phyloP scores from a whole-genome alignment of 148 eudicot species.

The Rhododendron vialii region DNA sequence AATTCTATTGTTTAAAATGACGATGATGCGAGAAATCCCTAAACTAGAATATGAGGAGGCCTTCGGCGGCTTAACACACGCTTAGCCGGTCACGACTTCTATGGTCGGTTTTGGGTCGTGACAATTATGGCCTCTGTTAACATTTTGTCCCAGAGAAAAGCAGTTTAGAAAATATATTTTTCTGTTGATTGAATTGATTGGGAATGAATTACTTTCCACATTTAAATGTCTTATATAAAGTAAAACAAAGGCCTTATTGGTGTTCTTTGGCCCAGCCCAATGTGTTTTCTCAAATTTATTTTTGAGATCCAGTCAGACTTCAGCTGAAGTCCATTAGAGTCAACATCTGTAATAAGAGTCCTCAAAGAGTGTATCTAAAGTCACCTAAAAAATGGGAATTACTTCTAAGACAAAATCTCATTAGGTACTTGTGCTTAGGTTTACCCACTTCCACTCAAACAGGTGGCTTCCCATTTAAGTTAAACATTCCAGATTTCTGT shows the following conservation, averaged over 20 bases:
- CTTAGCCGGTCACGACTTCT: too few species aligned
- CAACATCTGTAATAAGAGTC: background rate
- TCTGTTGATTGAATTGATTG: background rate
- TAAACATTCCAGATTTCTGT: too few species aligned
- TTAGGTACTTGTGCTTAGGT: too few species aligned
- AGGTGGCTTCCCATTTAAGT: too few species aligned
- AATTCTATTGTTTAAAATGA: too few species aligned
- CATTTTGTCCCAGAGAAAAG: background rate
- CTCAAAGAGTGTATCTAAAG: slow-evolving; percentile 12
- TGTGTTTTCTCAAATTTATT: background rate
- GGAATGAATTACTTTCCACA: background rate
- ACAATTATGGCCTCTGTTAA: too few species aligned
- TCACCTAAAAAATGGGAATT: background rate
- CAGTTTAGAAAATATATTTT: background rate
- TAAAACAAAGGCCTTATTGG: background rate
- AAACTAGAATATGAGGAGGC: too few species aligned
- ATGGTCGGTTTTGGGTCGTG: too few species aligned
- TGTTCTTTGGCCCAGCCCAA: background rate
- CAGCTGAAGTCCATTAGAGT: background rate
- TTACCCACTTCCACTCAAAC: too few species aligned
- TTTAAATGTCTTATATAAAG: background rate
- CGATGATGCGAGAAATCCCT: too few species aligned
- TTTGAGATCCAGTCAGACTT: background rate
- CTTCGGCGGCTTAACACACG: too few species aligned
- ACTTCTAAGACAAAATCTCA: slow-evolving; percentile 8